A percentile compares a stretch with the other conserved stretches of the same genome.
These are phyloP conservation scores for Moringa oleifera DNA, from an alignment of 345 rosid genomes.

Conservation along the genomic window DNA sequence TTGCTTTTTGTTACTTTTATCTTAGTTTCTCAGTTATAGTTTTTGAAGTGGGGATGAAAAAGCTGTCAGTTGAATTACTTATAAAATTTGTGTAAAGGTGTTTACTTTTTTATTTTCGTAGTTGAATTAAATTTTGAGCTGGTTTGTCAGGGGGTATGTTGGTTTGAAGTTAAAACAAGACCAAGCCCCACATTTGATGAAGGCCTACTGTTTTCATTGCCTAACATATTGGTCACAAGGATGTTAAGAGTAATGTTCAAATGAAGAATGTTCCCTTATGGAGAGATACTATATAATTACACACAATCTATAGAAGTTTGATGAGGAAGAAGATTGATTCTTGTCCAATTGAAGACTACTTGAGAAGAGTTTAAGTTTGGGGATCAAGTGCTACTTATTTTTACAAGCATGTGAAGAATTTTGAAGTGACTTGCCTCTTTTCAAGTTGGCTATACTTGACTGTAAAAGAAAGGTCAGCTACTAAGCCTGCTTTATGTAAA, in stretches of 20 bases:
- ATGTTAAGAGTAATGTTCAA: conserved; percentile 47
- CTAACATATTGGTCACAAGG: conserved; percentile 57
- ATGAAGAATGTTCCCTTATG: conserved; percentile 58
- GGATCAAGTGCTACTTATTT: conserved; percentile 61
- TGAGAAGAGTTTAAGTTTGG: conserved; percentile 46
- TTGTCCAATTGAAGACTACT: conserved; percentile 43
- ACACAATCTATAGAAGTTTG: conserved; percentile 68
- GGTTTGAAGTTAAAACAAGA: conserved; percentile 96
- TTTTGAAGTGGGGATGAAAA: background rate
- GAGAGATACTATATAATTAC: conserved; percentile 53
- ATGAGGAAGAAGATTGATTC: conserved; percentile 50
- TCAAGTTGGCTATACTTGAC: conserved; percentile 66
- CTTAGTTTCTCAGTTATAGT: background rate
- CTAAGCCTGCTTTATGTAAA: conserved; percentile 41
- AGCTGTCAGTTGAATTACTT: conserved; percentile 16
- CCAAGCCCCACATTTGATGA: conserved; percentile 85
- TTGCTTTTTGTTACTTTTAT: conserved; percentile 4
- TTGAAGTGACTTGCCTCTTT: conserved; percentile 70
- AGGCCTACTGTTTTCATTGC: conserved; percentile 55
- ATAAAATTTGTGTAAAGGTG: conserved; percentile 20
- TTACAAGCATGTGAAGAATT: conserved; percentile 69
- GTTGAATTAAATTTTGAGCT: conserved; percentile 57
- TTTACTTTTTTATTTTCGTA: conserved; percentile 24
- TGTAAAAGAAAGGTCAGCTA: conserved; percentile 61
- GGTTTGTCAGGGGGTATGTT: conserved; percentile 97